Base-by-base conservation (phyloP, 176 grass and related monocot genomes). In the Coix lacrymajobi region DNA sequence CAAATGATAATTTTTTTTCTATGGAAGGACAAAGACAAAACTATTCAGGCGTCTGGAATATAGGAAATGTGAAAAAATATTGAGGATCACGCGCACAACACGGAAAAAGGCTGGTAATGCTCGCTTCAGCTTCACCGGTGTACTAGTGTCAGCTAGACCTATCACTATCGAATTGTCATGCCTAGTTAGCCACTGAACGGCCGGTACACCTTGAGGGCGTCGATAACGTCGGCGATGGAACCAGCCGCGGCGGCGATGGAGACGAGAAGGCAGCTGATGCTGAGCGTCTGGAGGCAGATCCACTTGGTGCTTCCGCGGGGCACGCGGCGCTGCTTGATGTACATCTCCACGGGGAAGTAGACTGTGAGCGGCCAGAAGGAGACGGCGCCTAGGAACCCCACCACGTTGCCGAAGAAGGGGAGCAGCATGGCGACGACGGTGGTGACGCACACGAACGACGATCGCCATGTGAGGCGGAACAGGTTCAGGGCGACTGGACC, bases 351-450 rank as follows among this genome's bases (percentile, higher is more conserved):
- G 28, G 88, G 88, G 84, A 90, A 87, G 76, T 87, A 91, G 31
- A 91, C 85, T 38, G 88, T 90, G 74, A 90, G 88, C 20, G 88
- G 88, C 88, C 88, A 90, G 88, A 90, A 90, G n/a, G 87, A 83
- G 22, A 48, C 60, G 1, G 81, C 81, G 1, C 81, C 81, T 60
- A 83, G 62, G 43, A 83, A 7, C 0, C 71, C 81, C 2, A 75
- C 58, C 8, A 83, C 69, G 41, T 58, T 7, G 43, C 81, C 81
- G 81, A 83, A 83, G 81, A 83, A 83, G 0, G 81, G 81, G 4
- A 83, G 71, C 22, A 83, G 41, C 81, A 74, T 75, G 43, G 81
- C 60, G 30, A 74, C 71, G 9, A 33, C 81, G 22, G 81, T 83
- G 43, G 81, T 83, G 5, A 75, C 22, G 71, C 70, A 75, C n/a